Evolutionary conservation across 2,329 filamentous ascomycete genomes (phyloP).

Genomic region (Diplodia seriata): DNA sequence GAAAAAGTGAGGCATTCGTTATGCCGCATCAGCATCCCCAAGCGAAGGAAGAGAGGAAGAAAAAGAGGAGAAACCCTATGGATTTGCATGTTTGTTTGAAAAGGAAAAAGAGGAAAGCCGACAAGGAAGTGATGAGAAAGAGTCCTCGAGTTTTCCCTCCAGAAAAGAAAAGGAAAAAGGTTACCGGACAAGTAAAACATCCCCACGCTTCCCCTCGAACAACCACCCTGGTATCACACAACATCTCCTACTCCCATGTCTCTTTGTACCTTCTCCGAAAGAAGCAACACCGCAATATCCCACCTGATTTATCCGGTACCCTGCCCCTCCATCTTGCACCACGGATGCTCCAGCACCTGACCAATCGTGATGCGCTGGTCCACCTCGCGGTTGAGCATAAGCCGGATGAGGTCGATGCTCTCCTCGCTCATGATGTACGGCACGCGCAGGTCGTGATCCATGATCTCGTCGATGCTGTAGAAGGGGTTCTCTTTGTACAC

Average conservation of each 20-base stretch:
- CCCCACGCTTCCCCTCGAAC: not conserved
- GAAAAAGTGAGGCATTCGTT: not conserved
- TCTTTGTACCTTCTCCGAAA: not conserved
- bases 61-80: not conserved
- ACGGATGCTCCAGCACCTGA: slow-evolving; percentile 87
- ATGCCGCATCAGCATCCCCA: not conserved
- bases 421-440: slow-evolving; percentile 89
- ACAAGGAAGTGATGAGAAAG: slow-evolving; percentile 22
- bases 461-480: slow-evolving; percentile 98
- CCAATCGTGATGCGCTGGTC: slow-evolving; percentile 82
- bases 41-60: not conserved
- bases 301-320: slow-evolving; percentile 1
- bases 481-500: slow-evolving; percentile 99
- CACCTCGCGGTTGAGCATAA: slow-evolving; percentile 93
- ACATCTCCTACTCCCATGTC: not conserved
- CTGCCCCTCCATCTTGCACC: slow-evolving; percentile 59
- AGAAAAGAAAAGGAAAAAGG: not conserved
- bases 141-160: not conserved
- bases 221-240: slow-evolving; percentile 12
- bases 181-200: not conserved
- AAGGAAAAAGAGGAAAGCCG: slow-evolving; percentile 32
- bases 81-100: not conserved
- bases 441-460: slow-evolving; percentile 92
- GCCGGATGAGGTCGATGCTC: slow-evolving; percentile 87
- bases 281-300: too few species aligned